Evolutionary conservation across 345 rosid species (phyloP).

Genomic region (Linum tenue): DNA sequence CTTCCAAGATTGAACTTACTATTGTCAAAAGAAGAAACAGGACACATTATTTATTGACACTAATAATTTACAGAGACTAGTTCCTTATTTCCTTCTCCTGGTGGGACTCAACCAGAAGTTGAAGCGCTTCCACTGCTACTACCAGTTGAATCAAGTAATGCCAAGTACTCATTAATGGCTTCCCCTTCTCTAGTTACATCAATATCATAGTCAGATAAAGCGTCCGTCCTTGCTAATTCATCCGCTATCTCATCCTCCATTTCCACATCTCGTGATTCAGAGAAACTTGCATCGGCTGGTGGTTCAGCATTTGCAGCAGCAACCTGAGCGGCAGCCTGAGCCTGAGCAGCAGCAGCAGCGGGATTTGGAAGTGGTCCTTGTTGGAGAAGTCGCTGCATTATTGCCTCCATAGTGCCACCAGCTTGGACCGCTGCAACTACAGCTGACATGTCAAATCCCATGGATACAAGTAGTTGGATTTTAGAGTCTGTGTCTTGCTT

Average conservation of each 20-base stretch:
- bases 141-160: constrained; percentile 41
- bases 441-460: constrained; percentile 85
- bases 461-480: constrained; percentile 55
- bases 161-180: constrained; percentile 55
- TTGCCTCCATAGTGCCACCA: constrained; percentile 41
- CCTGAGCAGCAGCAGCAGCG: constrained; percentile 5
- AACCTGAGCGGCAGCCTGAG: not conserved
- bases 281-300: constrained; percentile 15
- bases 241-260: constrained; percentile 62
- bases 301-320: not conserved
- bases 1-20: no score
- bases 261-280: constrained; percentile 52
- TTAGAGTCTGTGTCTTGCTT: constrained; percentile 21
- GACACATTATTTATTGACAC: not conserved
- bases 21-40: not conserved
- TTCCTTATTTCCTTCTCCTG: no score
- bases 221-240: constrained; percentile 46
- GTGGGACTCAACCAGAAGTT: constrained; percentile 4
- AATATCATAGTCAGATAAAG: constrained; percentile 64
- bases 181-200: constrained; percentile 66
- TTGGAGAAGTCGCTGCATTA: constrained; percentile 40
- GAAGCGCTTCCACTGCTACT: constrained; percentile 16
- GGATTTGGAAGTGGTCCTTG: constrained; percentile 19
- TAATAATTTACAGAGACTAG: not conserved
- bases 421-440: constrained; percentile 48